Evolutionary conservation across 164 flowering plant genomes (phyloP).

Genomic region (Protea cynaroides): DNA sequence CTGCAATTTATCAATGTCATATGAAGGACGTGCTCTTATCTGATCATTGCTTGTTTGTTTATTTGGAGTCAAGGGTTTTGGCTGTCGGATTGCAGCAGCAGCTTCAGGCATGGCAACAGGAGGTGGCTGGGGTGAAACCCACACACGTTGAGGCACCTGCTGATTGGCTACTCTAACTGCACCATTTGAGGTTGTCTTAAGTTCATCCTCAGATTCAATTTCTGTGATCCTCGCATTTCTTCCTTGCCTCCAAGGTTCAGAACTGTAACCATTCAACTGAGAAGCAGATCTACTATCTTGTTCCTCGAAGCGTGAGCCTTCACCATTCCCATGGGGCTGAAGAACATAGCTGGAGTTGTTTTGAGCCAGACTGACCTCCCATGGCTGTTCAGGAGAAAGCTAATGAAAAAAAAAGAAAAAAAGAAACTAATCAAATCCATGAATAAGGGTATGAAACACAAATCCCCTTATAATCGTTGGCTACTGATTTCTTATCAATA

Average conservation of each 20-base stretch:
- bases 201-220: slow-evolving; percentile 41
- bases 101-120: slow-evolving; percentile 89
- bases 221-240: slow-evolving; percentile 60
- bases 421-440: no score
- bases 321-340: slow-evolving; percentile 28
- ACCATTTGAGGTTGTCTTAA: slow-evolving; percentile 21
- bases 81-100: slow-evolving; percentile 82
- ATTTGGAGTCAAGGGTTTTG: slow-evolving; percentile 37
- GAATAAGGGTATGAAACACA: no score
- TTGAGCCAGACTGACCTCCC: slow-evolving; percentile 57
- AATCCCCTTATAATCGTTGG: no score
- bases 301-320: slow-evolving; percentile 22
- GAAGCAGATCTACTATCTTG: slow-evolving; percentile 28
- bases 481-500: no score
- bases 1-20: slow-evolving; percentile 47
- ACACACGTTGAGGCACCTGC: slow-evolving; percentile 43
- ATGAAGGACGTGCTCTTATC: slow-evolving; percentile 25
- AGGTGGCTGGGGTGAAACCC: slow-evolving; percentile 96
- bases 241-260: slow-evolving; percentile 59
- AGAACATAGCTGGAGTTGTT: slow-evolving; percentile 28
- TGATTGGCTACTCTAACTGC: slow-evolving; percentile 14
- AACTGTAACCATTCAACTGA: slow-evolving; percentile 37
- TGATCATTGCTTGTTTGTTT: slow-evolving; percentile 40
- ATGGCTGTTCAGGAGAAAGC: slow-evolving; percentile 48
- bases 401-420: background rate